These are phyloP conservation scores for Micromonas pusilla DNA, from an alignment of 139 green algal genomes.

Conservation along the genomic window DNA sequence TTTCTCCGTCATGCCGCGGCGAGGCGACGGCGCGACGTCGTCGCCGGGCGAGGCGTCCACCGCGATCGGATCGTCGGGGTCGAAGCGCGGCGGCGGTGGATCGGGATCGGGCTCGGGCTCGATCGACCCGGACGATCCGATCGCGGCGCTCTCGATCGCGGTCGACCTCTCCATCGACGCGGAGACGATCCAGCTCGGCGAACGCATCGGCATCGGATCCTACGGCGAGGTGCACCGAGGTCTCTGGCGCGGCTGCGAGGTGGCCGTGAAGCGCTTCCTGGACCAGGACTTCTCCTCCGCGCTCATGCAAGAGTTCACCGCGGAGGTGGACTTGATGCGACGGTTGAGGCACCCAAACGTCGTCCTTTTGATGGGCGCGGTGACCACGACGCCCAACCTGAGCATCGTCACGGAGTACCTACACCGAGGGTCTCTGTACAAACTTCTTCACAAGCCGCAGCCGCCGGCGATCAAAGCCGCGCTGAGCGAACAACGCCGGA, in stretches of 20 bases:
- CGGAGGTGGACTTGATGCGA: conserved; percentile 60
- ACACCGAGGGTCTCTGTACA: conserved; percentile 55
- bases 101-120: background rate
- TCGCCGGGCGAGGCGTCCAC: background rate
- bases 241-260: conserved; percentile 69
- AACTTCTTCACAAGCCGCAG: conserved; percentile 47
- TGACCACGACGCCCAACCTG: conserved; percentile 45
- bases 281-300: conserved; percentile 52
- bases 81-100: background rate
- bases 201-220: conserved; percentile 71
- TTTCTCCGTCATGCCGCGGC: background rate
- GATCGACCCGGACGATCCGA: background rate
- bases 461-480: background rate
- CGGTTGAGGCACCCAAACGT: conserved; percentile 51
- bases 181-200: conserved; percentile 29
- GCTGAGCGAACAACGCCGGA: conserved; percentile 33
- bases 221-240: conserved; percentile 65
- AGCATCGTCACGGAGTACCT: conserved; percentile 72
- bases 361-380: conserved; percentile 32
- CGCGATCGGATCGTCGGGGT: no score
- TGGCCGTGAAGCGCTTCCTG: conserved; percentile 84
- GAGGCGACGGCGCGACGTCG: no score
- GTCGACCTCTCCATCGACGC: conserved; percentile 20
- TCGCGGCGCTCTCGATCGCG: conserved; percentile 2
- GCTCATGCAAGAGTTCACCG: conserved; percentile 18